A percentile compares a stretch with the other conserved stretches of the same genome.
phyloP scores from a whole-genome alignment of 345 rosid species.

The Conringia planisiliqua region DNA sequence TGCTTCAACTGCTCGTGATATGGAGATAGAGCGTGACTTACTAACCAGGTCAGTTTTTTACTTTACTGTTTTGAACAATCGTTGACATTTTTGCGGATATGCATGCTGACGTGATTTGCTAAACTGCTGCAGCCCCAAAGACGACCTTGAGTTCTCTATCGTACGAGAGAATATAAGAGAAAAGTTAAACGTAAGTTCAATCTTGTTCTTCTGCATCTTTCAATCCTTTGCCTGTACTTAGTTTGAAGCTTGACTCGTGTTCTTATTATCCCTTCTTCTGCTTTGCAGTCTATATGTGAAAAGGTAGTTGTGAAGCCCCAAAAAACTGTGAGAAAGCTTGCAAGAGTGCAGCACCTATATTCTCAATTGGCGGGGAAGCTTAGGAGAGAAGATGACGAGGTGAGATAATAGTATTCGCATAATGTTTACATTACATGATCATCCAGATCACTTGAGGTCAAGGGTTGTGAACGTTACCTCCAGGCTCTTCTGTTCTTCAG shows the following conservation, averaged over 20 bases:
- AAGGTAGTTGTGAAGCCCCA: conserved; percentile 61
- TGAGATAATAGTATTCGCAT: conserved; percentile 15
- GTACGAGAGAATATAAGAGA: conserved; percentile 80
- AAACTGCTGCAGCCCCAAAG: conserved; percentile 63
- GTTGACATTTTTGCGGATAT: background rate
- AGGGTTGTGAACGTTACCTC: background rate
- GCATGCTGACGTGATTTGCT: conserved; percentile 11
- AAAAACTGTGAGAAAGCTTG: conserved; percentile 70
- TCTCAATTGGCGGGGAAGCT: conserved; percentile 66
- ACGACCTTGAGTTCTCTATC: conserved; percentile 83
- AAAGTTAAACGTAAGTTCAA: conserved; percentile 64
- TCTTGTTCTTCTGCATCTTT: background rate
- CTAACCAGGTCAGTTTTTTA: conserved; percentile 55
- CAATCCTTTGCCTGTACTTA: background rate
- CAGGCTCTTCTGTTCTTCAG: background rate
- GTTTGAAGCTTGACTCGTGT: background rate
- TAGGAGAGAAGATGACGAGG: conserved; percentile 87
- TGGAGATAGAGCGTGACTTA: conserved; percentile 78
- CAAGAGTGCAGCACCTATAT: conserved; percentile 84
- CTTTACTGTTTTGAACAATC: background rate
- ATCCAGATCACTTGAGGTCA: background rate
- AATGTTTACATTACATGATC: background rate
- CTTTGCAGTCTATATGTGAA: conserved; percentile 61
- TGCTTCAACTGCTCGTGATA: conserved; percentile 60
- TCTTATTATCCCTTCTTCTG: background rate